phyloP scores from a whole-genome alignment of 139 green algal species.

The Chlamydomonas schloesseri region DNA sequence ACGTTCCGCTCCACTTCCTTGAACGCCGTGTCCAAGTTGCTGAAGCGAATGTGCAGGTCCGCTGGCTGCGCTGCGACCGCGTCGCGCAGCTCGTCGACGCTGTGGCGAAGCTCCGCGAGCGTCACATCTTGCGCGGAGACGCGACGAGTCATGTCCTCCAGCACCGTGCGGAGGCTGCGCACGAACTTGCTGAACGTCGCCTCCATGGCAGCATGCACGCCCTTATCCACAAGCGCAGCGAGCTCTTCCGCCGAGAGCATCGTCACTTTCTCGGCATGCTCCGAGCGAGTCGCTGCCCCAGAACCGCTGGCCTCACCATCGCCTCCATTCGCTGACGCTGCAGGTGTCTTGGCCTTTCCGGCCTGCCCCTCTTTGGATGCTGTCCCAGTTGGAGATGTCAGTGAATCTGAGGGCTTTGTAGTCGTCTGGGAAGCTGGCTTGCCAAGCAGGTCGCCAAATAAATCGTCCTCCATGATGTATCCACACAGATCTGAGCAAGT shows the following conservation, averaged over 20 bases:
- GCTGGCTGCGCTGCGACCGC: conserved; percentile 33
- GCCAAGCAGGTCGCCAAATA: conserved; percentile 49
- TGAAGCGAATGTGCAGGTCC: conserved; percentile 36
- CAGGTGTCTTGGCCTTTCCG: not conserved
- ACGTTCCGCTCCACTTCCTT: conserved; percentile 73
- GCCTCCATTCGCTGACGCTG: not conserved
- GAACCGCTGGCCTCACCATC: not conserved
- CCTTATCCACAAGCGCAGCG: conserved; percentile 34
- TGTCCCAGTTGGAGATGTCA: not conserved
- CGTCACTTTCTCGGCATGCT: not conserved
- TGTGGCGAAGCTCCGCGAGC: conserved; percentile 37
- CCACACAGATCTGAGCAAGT: too few relatives aligned
- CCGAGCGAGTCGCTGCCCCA: not conserved
- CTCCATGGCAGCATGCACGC: conserved; percentile 57
- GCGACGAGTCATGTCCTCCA: conserved; percentile 64
- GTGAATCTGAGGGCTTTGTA: not conserved
- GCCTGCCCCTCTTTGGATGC: not conserved
- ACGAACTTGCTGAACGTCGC: conserved; percentile 70
- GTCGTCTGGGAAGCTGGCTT: not conserved
- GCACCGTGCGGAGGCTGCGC: conserved; percentile 64
- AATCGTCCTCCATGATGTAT: conserved; percentile 32
- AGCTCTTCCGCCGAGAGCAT: conserved; percentile 53
- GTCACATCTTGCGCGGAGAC: conserved; percentile 45
- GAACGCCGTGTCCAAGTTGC: conserved; percentile 63
- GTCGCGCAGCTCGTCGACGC: conserved; percentile 52